Evolutionary conservation across 495 filamentous ascomycete genomes (phyloP).

Genomic region (Xeromyces bisporus): DNA sequence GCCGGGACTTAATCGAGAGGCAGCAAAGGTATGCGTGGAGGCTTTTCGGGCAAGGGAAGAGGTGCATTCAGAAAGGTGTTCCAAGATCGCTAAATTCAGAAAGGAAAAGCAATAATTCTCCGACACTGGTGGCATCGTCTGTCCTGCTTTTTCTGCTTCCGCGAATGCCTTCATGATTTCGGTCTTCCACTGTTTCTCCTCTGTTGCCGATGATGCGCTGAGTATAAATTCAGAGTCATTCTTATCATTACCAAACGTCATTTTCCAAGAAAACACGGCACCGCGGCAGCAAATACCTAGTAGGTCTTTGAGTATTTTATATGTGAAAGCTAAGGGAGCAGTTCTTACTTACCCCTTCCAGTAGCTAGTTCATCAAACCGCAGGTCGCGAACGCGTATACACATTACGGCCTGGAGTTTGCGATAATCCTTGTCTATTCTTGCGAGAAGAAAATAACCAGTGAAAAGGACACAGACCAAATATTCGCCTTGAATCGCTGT

Average conservation of each 20-base stretch:
- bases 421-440: constrained; percentile 40
- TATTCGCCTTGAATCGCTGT: constrained; percentile 56
- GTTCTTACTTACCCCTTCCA: constrained; percentile 47
- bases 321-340: neutral
- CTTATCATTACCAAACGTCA: constrained; percentile 65
- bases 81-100: constrained; percentile 56
- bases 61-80: constrained; percentile 52
- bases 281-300: constrained; percentile 76
- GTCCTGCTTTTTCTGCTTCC: constrained; percentile 9
- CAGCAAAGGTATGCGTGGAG: constrained; percentile 63
- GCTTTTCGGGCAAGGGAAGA: constrained; percentile 57
- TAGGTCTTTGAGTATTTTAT: neutral
- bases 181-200: constrained; percentile 61
- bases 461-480: constrained; percentile 76
- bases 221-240: constrained; percentile 72
- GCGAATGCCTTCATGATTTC: constrained; percentile 21
- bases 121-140: constrained; percentile 12
- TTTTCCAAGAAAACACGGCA: constrained; percentile 79
- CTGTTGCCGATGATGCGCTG: constrained; percentile 69
- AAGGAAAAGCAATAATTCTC: constrained; percentile 34
- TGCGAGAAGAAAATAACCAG: constrained; percentile 63
- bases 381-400: constrained; percentile 50
- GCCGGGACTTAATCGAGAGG: constrained; percentile 40
- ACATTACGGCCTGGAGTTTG: constrained; percentile 56
- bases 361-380: constrained; percentile 66